These are phyloP conservation scores for Metarhizium sp. DNA, from an alignment of 2,329 filamentous ascomycete species.

Conservation along the genomic window DNA sequence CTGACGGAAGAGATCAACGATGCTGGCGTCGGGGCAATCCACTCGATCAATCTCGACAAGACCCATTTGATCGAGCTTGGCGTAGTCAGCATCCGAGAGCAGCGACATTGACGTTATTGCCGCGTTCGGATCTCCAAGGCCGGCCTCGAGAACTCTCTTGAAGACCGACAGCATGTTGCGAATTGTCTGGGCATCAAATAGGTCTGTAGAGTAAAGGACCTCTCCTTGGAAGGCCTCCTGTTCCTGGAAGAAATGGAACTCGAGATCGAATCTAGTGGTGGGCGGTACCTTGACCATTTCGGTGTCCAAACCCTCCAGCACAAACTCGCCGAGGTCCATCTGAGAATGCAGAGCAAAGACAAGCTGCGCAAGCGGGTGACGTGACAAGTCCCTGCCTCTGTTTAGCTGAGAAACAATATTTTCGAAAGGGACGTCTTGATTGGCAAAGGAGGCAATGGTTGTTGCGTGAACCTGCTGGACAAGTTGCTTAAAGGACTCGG, in stretches of 20 bases:
- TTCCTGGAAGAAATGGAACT: too few species aligned
- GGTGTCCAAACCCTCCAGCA: constrained; percentile 8
- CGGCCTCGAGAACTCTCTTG: constrained; percentile 8
- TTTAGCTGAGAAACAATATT: too few species aligned
- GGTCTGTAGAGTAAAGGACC: constrained; percentile 12
- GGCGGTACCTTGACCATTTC: constrained; percentile 3
- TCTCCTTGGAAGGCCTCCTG: not conserved
- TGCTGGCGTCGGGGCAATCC: constrained; percentile 12
- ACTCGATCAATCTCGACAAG: constrained; percentile 8
- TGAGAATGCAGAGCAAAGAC: constrained; percentile 15
- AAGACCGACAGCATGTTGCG: constrained; percentile 10
- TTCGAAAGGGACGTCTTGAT: too few species aligned
- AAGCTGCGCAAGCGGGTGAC: constrained; percentile 11
- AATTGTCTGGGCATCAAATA: constrained; percentile 14
- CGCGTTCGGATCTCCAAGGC: constrained; percentile 8
- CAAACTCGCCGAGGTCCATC: constrained; percentile 10
- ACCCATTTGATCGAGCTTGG: constrained; percentile 9
- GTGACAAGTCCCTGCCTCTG: constrained; percentile 6
- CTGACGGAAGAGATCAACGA: constrained; percentile 15
- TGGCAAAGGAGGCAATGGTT: too few species aligned
- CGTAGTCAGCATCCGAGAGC: not conserved
- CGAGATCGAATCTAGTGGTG: too few species aligned
- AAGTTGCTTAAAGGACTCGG: too few species aligned
- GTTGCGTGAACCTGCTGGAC: too few species aligned
- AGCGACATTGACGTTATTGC: not conserved